A percentile compares a stretch with the other conserved stretches of the same genome.
These are phyloP conservation scores for Colletotrichum euphorbiae DNA, from an alignment of 2,329 filamentous ascomycete genomes.

Conservation along the genomic window DNA sequence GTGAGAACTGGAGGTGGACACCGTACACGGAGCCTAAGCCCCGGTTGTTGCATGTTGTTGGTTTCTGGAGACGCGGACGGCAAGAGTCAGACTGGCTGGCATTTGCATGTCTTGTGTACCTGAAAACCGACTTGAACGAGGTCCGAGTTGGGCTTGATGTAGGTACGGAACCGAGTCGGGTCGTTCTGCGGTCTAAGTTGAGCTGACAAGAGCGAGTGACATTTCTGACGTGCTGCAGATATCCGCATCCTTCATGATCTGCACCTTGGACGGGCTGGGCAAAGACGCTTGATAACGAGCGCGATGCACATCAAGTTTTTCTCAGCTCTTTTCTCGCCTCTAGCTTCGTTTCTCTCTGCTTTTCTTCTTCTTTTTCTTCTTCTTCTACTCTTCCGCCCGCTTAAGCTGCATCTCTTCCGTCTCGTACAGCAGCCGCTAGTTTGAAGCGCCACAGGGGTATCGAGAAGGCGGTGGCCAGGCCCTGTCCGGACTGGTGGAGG, in stretches of 20 bases:
- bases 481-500: conserved; percentile 18
- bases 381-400: not conserved
- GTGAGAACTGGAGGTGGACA: not conserved
- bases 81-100: not conserved
- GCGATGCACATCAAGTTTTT: conserved; percentile 1
- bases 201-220: not conserved
- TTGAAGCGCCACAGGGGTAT: conserved; percentile 36
- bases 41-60: conserved; percentile 1
- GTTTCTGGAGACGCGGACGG: not conserved
- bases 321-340: conserved; percentile 14
- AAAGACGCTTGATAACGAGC: not conserved
- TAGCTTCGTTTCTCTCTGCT: not conserved
- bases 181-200: conserved; percentile 12
- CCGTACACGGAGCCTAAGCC: not conserved
- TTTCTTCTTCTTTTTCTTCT: conserved; percentile 35
- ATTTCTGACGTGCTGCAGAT: conserved; percentile 9
- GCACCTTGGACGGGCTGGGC: conserved; percentile 6
- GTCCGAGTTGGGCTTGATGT: too few species aligned
- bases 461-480: conserved; percentile 34
- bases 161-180: not conserved
- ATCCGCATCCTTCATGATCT: conserved; percentile 16
- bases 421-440: conserved; percentile 26
- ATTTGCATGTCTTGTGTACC: conserved; percentile 2
- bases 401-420: not conserved
- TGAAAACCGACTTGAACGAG: not conserved